phyloP scores from a whole-genome alignment of 495 filamentous ascomycete species.

The Penicillium cinerascens region DNA sequence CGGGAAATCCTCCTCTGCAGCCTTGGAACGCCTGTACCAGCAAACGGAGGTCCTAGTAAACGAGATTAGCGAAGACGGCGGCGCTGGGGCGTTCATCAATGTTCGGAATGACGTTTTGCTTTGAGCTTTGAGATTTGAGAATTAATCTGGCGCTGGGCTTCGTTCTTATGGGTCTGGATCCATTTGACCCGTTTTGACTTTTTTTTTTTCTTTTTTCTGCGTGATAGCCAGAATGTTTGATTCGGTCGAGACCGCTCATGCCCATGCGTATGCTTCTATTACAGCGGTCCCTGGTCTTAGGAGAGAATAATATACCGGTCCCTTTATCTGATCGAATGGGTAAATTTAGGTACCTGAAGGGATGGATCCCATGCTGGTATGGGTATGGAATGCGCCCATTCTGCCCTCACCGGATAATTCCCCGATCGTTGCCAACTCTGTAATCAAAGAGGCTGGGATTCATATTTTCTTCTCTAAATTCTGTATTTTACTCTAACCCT shows the following conservation, averaged over 20 bases:
- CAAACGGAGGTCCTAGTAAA: slow-evolving; percentile 85
- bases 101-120: slow-evolving; percentile 62
- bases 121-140: slow-evolving; percentile 15
- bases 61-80: slow-evolving; percentile 77
- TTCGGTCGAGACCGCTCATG: not conserved
- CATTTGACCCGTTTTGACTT: not conserved
- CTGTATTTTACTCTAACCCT: not conserved
- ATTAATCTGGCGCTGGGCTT: not conserved
- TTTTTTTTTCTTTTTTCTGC: not conserved
- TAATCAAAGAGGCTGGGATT: too few species aligned
- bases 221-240: slow-evolving; percentile 12
- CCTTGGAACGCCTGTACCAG: slow-evolving; percentile 79
- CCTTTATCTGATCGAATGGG: too few species aligned
- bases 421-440: too few species aligned
- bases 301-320: too few species aligned
- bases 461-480: too few species aligned
- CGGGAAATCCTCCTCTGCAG: slow-evolving; percentile 83
- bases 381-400: too few species aligned
- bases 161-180: slow-evolving; percentile 1
- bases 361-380: too few species aligned
- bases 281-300: too few species aligned
- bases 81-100: slow-evolving; percentile 84
- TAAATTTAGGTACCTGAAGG: too few species aligned
- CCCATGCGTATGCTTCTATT: not conserved
- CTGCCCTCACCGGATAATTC: too few species aligned